Conservation (phyloP, 2,329 filamentous ascomycete species). For the Calonectria naviculata region DNA sequence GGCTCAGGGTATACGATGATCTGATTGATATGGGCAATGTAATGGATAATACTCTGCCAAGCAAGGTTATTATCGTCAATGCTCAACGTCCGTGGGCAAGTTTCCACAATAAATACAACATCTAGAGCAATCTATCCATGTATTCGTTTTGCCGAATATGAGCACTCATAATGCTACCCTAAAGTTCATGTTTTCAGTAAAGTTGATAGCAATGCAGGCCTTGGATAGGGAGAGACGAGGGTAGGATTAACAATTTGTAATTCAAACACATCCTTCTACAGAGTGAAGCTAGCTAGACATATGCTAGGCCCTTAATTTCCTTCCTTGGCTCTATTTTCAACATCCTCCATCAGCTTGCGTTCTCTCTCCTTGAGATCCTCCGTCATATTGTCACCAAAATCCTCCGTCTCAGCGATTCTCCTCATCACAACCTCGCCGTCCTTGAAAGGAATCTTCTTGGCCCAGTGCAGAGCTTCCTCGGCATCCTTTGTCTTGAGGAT, state of each 20-base stretch:
- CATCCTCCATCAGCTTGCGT: conserved; percentile 8
- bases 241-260: background rate
- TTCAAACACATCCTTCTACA: background rate
- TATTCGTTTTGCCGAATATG: too few species aligned
- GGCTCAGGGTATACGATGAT: too few species aligned
- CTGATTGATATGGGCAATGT: too few species aligned
- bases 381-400: conserved; percentile 30
- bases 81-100: too few species aligned
- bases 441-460: conserved; percentile 41
- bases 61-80: too few species aligned
- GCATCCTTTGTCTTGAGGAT: conserved; percentile 41
- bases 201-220: too few species aligned
- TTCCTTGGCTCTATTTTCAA: conserved; percentile 1
- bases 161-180: too few species aligned
- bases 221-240: too few species aligned
- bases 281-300: background rate
- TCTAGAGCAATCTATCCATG: too few species aligned
- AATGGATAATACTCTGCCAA: too few species aligned
- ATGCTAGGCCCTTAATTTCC: background rate
- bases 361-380: conserved; percentile 29
- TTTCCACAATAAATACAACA: too few species aligned
- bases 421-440: conserved; percentile 39
- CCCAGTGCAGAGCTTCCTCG: conserved; percentile 45
- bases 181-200: too few species aligned
- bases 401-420: conserved; percentile 35